Base-by-base conservation (phyloP, 441 rosid species). In the Pelargonium cotyledonis region DNA sequence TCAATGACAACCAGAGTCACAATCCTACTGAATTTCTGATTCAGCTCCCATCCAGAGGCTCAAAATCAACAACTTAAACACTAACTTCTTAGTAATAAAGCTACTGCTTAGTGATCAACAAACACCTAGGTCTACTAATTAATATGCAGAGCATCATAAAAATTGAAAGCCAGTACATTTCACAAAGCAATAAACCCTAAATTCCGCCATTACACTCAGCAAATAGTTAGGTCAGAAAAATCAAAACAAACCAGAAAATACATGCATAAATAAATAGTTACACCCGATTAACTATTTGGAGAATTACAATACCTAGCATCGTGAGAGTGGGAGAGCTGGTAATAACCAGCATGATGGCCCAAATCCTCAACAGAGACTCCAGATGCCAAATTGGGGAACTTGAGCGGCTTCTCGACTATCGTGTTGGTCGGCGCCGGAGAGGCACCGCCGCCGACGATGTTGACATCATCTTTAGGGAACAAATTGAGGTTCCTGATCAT, bases 301-400 rank as follows among this genome's bases (percentile, higher is more conserved):
- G 29, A 58, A 58, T 16, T 23, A 68, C 6, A 49, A 49, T 49
- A 92, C 98, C 89, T 88, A 23, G 96, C 90, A 70, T 85, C 95
- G 57, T 83, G 84, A 23, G 97, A 88, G 41, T 88, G 77, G 14
- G 87, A 79, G 77, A 94, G 88, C 82, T 94, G 82, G 76, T 85
- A 94, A 68, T 94, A 94, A 68, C 99, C 99, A 67, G 99, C 99
- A 78, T 84, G 96, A 65, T 94, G 97, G n/a, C 97, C 92, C 73
- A 94, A 83, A 75, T 91, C 88, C 64, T 91, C 92, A 3, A 78
- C 81, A 29, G 88, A 57, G 64, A 79, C 83, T 0, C 61, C 81
- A 15, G 21, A 49, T n/a, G 57, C 68, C 11, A 89, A 68, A 70
- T 82, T 81, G n/a, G 97, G 93, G 73, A 94, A 91, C 75, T 70